Conservation (phyloP, 805 yeast genomes). For the Naumovozyma castellii region DNA sequence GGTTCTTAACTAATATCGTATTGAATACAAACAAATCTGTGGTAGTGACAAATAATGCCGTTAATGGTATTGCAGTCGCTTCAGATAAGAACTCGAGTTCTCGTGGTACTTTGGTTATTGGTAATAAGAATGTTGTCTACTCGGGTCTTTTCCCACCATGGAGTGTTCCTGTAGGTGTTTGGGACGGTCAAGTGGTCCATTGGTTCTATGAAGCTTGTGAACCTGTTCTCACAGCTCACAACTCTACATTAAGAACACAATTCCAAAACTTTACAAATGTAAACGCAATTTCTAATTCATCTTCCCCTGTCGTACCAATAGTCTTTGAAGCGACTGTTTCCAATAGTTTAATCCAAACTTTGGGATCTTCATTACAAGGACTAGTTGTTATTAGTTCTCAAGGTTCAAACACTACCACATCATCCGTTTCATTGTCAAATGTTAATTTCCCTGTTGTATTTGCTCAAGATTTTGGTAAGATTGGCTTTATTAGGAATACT, state of each 20-base stretch:
- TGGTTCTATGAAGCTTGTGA: conserved; percentile 21
- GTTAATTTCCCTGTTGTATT: conserved; percentile 18
- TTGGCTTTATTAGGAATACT: conserved; percentile 11
- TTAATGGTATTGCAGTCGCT: conserved; percentile 16
- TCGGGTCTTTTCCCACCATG: conserved; percentile 23
- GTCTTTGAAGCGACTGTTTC: conserved; percentile 21
- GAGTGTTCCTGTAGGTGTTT: conserved; percentile 24
- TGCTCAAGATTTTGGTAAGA: conserved; percentile 7
- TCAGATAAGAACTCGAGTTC: conserved; percentile 9
- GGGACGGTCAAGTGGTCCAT: conserved; percentile 6
- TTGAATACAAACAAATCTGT: conserved; percentile 18
- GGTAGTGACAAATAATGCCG: conserved; percentile 14
- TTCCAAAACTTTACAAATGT: conserved; percentile 18
- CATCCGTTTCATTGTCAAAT: conserved; percentile 7
- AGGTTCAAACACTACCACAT: conserved; percentile 7
- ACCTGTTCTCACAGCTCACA: conserved; percentile 12
- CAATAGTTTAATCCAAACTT: conserved; percentile 7
- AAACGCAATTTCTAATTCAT: conserved; percentile 3
- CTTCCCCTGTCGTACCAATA: conserved; percentile 19
- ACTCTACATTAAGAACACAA: conserved; percentile 16
- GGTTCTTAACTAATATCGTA: conserved; percentile 19
- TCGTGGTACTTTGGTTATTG: conserved; percentile 23
- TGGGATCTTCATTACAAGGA: conserved; percentile 17
- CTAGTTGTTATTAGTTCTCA: conserved; percentile 20
- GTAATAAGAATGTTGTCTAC: conserved; percentile 17